These are phyloP conservation scores for Microbotryum silenes-acaulis DNA, from an alignment of 1,284 basidiomycete genomes.

Conservation along the genomic window DNA sequence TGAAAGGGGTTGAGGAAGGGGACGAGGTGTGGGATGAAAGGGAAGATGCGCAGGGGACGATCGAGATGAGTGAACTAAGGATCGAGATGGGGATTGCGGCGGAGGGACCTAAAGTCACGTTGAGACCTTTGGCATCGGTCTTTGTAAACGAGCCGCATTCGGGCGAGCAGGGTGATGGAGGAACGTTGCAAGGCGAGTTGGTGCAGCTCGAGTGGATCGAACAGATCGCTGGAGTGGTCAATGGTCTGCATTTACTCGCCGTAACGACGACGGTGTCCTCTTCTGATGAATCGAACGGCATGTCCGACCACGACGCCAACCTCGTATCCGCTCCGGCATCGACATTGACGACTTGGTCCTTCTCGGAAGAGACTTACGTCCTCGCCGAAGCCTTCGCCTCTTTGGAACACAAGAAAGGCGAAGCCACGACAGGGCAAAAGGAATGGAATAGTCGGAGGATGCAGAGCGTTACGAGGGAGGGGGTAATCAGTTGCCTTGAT, in stretches of 20 bases:
- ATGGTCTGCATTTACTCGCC: not conserved
- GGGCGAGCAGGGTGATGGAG: not conserved
- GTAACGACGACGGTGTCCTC: not conserved
- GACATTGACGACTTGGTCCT: slow-evolving; percentile 3
- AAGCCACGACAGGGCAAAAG: not conserved
- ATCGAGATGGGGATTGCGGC: slow-evolving; percentile 17
- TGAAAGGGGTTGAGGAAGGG: not conserved
- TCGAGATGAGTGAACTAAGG: slow-evolving; percentile 23
- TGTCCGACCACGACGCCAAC: too few relatives aligned
- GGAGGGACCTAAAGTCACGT: slow-evolving; percentile 19
- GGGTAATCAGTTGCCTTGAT: too few relatives aligned
- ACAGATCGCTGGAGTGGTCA: not conserved
- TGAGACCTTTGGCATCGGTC: not conserved
- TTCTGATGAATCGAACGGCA: too few relatives aligned
- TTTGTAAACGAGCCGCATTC: not conserved
- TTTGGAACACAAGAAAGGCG: slow-evolving; percentile 13
- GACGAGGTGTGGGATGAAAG: not conserved
- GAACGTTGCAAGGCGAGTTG: not conserved
- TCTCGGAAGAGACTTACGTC: slow-evolving; percentile 9
- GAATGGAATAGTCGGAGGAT: not conserved
- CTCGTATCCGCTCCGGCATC: not conserved
- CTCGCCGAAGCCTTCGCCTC: slow-evolving; percentile 17
- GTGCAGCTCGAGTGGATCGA: not conserved
- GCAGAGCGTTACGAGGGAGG: too few relatives aligned
- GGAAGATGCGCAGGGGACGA: slow-evolving; percentile 1